Evolutionary conservation across 768 basidiomycete genomes (phyloP), one percentile per base, ranked within the genome.

Genomic region (Fistulinella prunicolor): DNA sequence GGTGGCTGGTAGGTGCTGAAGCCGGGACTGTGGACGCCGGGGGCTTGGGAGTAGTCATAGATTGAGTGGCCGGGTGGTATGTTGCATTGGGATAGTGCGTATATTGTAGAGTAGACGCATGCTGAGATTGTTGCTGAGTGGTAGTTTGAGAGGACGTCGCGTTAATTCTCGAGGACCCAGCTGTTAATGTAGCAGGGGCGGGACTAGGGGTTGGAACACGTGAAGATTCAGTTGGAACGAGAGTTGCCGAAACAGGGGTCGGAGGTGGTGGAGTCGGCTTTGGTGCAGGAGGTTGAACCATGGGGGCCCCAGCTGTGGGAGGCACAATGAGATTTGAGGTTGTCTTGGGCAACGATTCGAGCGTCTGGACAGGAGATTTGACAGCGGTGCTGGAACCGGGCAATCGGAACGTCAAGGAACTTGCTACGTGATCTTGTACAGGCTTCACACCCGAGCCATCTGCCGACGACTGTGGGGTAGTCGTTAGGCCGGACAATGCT

Each of bases 71-170:
- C 23, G 63, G 50, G 26, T 73, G 68, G 55, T 83, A 82, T 8
- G 75, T 69, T 35, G 79, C 73, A 39, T 80, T 78, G 17, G 82
- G 76, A 60, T 83, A 81, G 50, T 82, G 78, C 2, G 74, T 71
- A 43, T 72, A 69, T 23, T 60, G 64, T 38, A 67, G 63, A 20
- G 68, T 49, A 35, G 70, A 65, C 41, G 67, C 49, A 56, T 67
- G 64, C 19, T 70, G 65, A 17, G 66, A 64, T 17, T 69, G 60
- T 36, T 70, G 62, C 44, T 65, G 67, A 20, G 57, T 44, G 22
- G 58, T 36, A 16, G 67, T 60, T 45, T 75, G 71, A 32, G 73
- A 64, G 1, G 69, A 58, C 20, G 69, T 46, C 9, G 47, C 41
- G 36, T 54, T 56, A 1, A 10, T 34, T 40, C 59, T 66, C n/a